Evolutionary conservation across 768 basidiomycete species (phyloP), one percentile per base, ranked within the genome.

Genomic region (Phanerochaete carnosa): DNA sequence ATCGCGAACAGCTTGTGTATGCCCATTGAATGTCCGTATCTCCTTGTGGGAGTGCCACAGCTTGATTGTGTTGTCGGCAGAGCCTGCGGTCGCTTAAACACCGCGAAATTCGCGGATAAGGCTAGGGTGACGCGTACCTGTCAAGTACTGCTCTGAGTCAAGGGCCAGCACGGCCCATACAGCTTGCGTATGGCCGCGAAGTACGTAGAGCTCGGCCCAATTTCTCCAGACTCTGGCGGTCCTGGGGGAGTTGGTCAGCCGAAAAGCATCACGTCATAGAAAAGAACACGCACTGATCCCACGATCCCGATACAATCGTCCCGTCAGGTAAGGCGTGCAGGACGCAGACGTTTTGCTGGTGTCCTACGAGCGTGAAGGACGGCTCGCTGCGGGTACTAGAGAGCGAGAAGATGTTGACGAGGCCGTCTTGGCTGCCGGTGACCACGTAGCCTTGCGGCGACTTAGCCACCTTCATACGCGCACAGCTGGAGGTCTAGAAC

Each of bases 201-300:
- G 81, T 62, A 90, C 89, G 66, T 90, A 84, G 8, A 78, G 79
- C 56, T 86, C 74, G 60, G 83, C 73, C 72, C 91, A 94, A 67
- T 90, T 80, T 73, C 86, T 87, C 94, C 95, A 98, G 1, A 99
- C 89, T 75, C 94, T 93, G 35, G 94, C 96, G 1, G 96, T 94
- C 71, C 95, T 55, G 68, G 30, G 60, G 55, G 43, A 43, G 19
- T 51, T 30, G 12, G 55, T 23, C 49, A 28, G 19, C 45, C 53
- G 30, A 46, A 50, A 2, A 35, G 39, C 15, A 52, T 52, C 54
- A 55, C 33, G 30, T n/a, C 29, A 25, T 26, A 33, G 6, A 39
- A 57, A 39, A 49, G 45, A 54, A 16, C 12, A 75, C 84, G 74
- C 68, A 96, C 96, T 83, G 90, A 76, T 98, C 97, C 97, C 97